Evolutionary conservation across 1,284 basidiomycete species (phyloP).

Genomic region (Fomitopsis schrenkii): DNA sequence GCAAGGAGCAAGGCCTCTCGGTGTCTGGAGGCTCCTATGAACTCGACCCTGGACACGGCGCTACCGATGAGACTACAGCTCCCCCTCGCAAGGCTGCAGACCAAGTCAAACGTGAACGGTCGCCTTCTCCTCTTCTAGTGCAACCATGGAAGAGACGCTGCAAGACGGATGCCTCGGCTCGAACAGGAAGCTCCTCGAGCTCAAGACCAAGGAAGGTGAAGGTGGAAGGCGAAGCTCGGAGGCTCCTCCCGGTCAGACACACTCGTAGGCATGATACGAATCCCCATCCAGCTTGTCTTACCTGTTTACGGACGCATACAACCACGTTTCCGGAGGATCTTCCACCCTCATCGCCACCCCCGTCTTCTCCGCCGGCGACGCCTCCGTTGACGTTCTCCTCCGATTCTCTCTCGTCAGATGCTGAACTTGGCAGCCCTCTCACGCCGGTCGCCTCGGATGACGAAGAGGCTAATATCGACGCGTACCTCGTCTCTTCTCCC

Average conservation of each 20-base stretch:
- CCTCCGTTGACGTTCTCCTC: slow-evolving; percentile 1
- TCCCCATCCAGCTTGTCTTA: slow-evolving; percentile 2
- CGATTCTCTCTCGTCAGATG: background rate
- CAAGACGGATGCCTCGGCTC: background rate
- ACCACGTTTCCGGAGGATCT: background rate
- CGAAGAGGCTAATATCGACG: background rate
- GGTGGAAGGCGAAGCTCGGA: background rate
- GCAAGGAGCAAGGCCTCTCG: background rate
- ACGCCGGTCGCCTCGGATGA: background rate
- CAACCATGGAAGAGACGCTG: background rate
- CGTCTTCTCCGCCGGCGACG: background rate
- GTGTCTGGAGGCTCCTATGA: slow-evolving; percentile 3
- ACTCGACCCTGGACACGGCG: background rate
- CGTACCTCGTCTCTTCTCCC: background rate
- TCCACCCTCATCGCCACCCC: background rate
- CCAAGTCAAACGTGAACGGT: slow-evolving; percentile 3
- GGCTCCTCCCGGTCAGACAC: background rate
- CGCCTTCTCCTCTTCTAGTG: background rate
- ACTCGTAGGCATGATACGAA: slow-evolving; percentile 2
- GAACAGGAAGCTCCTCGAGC: too few species aligned
- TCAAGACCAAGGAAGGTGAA: background rate
- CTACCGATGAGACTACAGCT: too few species aligned
- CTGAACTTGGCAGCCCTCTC: background rate
- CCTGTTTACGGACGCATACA: background rate
- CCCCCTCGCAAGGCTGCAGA: background rate